Base-by-base conservation (phyloP, 371 early-diverging fungal genomes). In the Mucor velutinosus region DNA sequence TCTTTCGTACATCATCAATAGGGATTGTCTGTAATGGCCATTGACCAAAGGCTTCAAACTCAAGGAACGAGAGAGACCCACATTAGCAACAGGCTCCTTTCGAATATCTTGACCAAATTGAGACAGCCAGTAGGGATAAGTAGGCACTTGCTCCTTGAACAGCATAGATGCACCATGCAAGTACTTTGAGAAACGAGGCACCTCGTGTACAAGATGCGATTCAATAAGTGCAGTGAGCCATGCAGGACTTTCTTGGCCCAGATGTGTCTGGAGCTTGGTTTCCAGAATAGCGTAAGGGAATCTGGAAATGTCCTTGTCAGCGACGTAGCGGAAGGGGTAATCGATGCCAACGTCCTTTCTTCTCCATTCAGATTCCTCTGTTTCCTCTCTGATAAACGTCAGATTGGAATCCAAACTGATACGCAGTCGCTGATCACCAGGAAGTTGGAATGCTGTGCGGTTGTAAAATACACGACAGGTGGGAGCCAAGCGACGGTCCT, bases 271-370 rank as follows among this genome's bases (percentile, higher is more conserved):
- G 23, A 99, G 81, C 81, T 99, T 99, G 59, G 99, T 95, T 75
- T 99, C 99, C 23, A 99, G 81, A 27, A 99, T 87, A 32, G 98
- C 99, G 74, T 97, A 97, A 15, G 99, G 99, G 84, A 99, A 99
- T 19, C 89, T 81, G 49, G 89, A 85, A 29, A 96, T 89, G 60
- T 99, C 99, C 12, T 85, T 80, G 17, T 89, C 88, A 10, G 87
- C 81, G 33, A 98, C 80, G 41, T 93, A 83, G n/a, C 89, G 80
- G 78, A 99, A 99, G 4, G 99, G 99, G 74, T 92, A 93, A 58
- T 94, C 91, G 39, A 92, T 92, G 14, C 92, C 93, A 62, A 94
- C 89, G 76, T 98, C 98, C 4, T 81, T 77, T 47, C 99, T 90
- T 61, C 95, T 89, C 99, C 99, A 99, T 91, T 49, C 27, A 15